These are phyloP conservation scores for Hanseniaspora thailandica DNA, from an alignment of 805 yeast species.

Conservation along the genomic window DNA sequence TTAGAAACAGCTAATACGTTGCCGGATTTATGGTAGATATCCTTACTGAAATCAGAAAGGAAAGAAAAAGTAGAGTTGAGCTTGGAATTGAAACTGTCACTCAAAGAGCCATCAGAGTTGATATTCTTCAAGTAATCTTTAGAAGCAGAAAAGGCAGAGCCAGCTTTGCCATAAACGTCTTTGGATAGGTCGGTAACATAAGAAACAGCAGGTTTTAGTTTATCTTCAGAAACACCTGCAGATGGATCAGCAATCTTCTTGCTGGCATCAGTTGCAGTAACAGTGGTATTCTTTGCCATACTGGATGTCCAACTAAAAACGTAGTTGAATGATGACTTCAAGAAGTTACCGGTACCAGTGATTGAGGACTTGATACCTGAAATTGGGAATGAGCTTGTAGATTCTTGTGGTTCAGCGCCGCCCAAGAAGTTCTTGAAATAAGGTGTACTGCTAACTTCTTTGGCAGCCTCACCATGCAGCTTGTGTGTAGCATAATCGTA, in stretches of 20 bases:
- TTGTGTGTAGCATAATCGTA: neutral
- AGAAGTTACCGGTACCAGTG: neutral
- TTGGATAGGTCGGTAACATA: neutral
- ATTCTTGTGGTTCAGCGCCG: neutral
- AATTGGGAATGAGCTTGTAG: neutral
- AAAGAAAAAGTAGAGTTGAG: neutral
- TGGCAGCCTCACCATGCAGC: neutral
- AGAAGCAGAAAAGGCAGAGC: neutral
- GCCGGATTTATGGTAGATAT: neutral
- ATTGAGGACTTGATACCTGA: neutral
- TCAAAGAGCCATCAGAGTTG: neutral
- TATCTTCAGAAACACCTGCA: neutral
- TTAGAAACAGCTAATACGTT: neutral
- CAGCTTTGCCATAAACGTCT: neutral
- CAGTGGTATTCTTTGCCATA: neutral
- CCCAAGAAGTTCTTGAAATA: neutral
- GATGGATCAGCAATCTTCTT: neutral
- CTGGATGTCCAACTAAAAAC: neutral
- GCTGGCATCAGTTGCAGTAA: neutral
- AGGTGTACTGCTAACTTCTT: neutral
- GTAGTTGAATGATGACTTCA: neutral
- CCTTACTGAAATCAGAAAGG: neutral
- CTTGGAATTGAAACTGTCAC: neutral
- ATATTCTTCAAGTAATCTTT: neutral
- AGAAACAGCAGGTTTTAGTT: neutral